Base-by-base conservation (phyloP, 768 basidiomycete species). In the Cystobasidium tubakii region DNA sequence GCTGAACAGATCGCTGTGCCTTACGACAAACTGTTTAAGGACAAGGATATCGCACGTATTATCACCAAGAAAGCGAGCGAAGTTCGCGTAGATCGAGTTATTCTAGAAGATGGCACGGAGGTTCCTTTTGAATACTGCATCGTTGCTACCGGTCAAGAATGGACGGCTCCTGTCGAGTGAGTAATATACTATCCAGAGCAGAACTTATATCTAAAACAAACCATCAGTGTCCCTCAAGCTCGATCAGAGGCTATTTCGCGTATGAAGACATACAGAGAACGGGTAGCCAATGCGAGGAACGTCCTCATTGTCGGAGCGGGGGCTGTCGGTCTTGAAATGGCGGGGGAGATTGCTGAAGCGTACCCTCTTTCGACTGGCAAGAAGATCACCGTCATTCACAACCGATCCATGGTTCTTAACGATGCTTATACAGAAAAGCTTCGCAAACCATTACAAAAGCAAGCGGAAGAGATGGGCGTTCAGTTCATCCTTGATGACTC, bases 401-500 rank as follows among this genome's bases (percentile, higher is more conserved):
- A 57, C 21, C 46, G 57, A 7, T n/a, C 70, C 3, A 43, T 7
- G 57, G 73, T 77, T 19, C 13, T 79, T 0, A 79, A 78, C 72
- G 53, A 64, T 27, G 62, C 74, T 1, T 89, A 89, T 77, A 84
- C 87, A 0, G 78, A 82, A 10, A 84, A 84, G 63, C 86, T 85
- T 80, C 85, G 89, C 63, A 83, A 82, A 31, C 82, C 80, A 27
- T 77, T 86, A 1, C 84, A 84, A 62, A 79, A 81, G 1, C 81
- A 83, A 17, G 75, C 87, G 1, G 78, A 77, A 10, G 79, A 77
- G 0, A 84, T 84, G 4, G 85, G 85, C 1, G 81, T 84, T n/a
- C 64, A 75, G 1, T 79, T 83, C n/a, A 84, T 88, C 42, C 82
- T 89, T 73, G 88, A 88, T 74, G 79, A 82, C 4, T 80, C 83